Base-by-base conservation (phyloP, 805 yeast species). In the Cyberlindnera maclurae region DNA sequence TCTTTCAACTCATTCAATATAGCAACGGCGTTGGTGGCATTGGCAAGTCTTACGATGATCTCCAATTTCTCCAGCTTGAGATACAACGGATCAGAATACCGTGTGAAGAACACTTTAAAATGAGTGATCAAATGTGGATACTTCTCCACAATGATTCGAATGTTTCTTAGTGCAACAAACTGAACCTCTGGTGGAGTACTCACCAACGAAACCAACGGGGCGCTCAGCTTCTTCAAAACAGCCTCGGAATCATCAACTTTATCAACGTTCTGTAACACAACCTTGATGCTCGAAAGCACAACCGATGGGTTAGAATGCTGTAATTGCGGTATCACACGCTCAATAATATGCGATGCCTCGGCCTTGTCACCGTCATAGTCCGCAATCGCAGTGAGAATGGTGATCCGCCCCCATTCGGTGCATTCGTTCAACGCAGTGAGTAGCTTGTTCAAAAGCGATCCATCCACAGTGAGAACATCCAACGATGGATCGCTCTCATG, bases 271-370 rank as follows among this genome's bases (percentile, higher is more conserved):
- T 76, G 75, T 15, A 90, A 58, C 6, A 89, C 77, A 3, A 84
- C 87, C 55, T 88, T 86, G 45, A 93, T 77, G 1, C 96, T 75
- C 20, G 86, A 75, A 48, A 90, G 65, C 3, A 93, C 97, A 15
- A 93, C 97, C 4, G 96, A 85, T 0, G 98, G 95, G 58, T 90
- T 90, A 17, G 85, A 97, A 59, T 90, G 98, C 65, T 90, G 98
- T 54, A 90, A 73, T 63, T 93, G 97, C 12, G 98, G 97, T 9
- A 85, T 75, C 9, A 87, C 88, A 45, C 96, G 72, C 53, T 90
- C 97, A 45, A 90, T 74, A 39, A 90, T 85, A 54, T 85, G 88
- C 43, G 73, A 77, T 2, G 95, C 88, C 56, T 89, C 96, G 12
- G 71, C 65, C 33, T 70, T 74, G 2, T 57, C 52, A 0, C 94